Conservation (phyloP, 2,329 filamentous ascomycete species). For the Aspergillus carbonarius region DNA sequence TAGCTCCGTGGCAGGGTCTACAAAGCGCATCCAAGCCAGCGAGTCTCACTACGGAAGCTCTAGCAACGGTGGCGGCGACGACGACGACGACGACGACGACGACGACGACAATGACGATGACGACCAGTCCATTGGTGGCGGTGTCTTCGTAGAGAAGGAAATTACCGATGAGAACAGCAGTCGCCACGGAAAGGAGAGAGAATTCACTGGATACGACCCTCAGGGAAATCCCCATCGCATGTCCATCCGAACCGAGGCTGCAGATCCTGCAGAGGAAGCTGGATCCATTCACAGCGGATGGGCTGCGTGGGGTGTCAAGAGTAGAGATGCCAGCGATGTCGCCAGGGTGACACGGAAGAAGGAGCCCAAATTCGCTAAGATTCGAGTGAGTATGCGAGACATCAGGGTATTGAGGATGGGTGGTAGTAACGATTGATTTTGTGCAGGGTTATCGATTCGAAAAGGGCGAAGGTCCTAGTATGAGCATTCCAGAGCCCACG, state of each 20-base stretch:
- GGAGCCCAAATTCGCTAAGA: slow-evolving; percentile 25
- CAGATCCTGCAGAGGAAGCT: slow-evolving; percentile 2
- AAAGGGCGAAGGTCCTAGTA: slow-evolving; percentile 18
- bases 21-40: neutral
- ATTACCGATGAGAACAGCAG: slow-evolving; percentile 2
- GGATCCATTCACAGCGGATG: slow-evolving; percentile 17
- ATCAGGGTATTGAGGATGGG: neutral
- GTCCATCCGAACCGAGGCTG: slow-evolving; percentile 1
- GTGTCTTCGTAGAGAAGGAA: slow-evolving; percentile 21
- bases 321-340: neutral
- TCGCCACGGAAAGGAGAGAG: slow-evolving; percentile 5
- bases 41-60: neutral
- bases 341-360: slow-evolving; percentile 6
- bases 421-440: slow-evolving; percentile 6
- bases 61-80: too few relatives aligned
- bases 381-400: slow-evolving; percentile 12
- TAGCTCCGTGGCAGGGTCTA: slow-evolving; percentile 7
- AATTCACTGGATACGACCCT: slow-evolving; percentile 22
- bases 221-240: slow-evolving; percentile 20
- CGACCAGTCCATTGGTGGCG: slow-evolving; percentile 17
- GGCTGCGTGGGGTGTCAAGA: slow-evolving; percentile 16
- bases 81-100: neutral
- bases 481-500: slow-evolving; percentile 20
- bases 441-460: slow-evolving; percentile 21
- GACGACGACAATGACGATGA: slow-evolving; percentile 21